Evolutionary conservation across 106 monocot species (phyloP).

Genomic region (Iris macrosiphon): DNA sequence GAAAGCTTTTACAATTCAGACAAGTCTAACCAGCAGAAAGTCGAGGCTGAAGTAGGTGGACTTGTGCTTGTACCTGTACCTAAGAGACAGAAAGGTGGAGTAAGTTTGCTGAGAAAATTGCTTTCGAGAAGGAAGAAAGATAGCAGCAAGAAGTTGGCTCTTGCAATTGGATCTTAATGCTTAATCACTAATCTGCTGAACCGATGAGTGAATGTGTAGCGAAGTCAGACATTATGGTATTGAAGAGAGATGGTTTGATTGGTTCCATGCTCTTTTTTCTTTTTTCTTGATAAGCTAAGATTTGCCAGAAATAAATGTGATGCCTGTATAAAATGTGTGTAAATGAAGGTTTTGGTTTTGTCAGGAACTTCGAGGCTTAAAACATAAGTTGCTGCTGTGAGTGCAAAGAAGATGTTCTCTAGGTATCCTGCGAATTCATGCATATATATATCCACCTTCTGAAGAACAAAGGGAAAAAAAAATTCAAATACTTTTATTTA

Average conservation of each 20-base stretch:
- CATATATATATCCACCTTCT: no score
- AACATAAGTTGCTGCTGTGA: no score
- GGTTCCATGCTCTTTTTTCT: no score
- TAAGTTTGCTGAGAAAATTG: conserved; percentile 12
- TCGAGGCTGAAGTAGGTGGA: neutral
- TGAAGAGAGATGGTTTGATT: no score
- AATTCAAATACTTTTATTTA: no score
- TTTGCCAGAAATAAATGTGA: neutral
- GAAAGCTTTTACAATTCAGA: neutral
- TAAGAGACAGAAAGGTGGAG: conserved; percentile 13
- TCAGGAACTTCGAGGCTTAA: no score
- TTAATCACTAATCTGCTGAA: no score
- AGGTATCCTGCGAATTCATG: no score
- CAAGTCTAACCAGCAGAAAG: neutral
- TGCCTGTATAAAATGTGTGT: neutral
- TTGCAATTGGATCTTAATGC: neutral
- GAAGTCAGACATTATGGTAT: no score
- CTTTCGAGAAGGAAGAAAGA: conserved; percentile 10
- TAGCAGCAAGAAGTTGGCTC: conserved; percentile 5
- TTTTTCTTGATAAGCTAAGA: neutral
- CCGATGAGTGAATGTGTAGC: no score
- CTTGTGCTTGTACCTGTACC: conserved; percentile 20
- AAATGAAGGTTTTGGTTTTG: neutral
- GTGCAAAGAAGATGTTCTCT: no score
- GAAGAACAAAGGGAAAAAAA: no score